Conservation (phyloP, 192 early-diverging fungal genomes). For the Gigaspora rosea region DNA sequence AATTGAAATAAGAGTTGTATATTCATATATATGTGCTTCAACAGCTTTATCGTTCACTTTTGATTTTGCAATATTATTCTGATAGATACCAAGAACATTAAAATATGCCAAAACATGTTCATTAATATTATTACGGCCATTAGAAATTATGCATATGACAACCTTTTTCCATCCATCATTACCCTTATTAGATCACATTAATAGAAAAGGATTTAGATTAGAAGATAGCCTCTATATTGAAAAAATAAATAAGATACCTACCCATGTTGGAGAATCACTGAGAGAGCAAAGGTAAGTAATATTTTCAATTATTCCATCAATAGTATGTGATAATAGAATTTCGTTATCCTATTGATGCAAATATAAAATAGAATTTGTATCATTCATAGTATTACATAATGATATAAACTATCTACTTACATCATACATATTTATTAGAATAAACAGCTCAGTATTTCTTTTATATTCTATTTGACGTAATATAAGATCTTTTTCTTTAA, state of each 20-base stretch:
- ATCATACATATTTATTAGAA: conserved; percentile 84
- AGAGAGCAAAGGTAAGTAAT: conserved; percentile 85
- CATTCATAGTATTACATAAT: too few relatives aligned
- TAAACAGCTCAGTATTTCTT: conserved; percentile 74
- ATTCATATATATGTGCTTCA: conserved; percentile 70
- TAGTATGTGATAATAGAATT: conserved; percentile 84
- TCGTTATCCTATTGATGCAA: conserved; percentile 74
- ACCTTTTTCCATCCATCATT: conserved; percentile 83
- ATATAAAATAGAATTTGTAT: too few relatives aligned
- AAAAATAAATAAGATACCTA: too few relatives aligned
- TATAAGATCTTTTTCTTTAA: conserved; percentile 69
- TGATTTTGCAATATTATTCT: conserved; percentile 73
- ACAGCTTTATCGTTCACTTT: conserved; percentile 65
- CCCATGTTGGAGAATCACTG: conserved; percentile 71
- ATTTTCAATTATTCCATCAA: conserved; percentile 86
- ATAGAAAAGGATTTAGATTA: too few relatives aligned
- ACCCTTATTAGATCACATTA: conserved; percentile 31
- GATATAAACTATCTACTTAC: conserved; percentile 39
- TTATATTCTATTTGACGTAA: conserved; percentile 64
- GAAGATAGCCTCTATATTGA: too few relatives aligned
- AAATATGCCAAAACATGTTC: conserved; percentile 67
- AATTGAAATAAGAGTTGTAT: conserved; percentile 75
- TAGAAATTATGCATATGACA: conserved; percentile 78
- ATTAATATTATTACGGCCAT: conserved; percentile 80
- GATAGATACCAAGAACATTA: conserved; percentile 79